These are phyloP conservation scores for Plasmodium blacklocki DNA, from an alignment of 169 alveolate species.

Conservation along the genomic window DNA sequence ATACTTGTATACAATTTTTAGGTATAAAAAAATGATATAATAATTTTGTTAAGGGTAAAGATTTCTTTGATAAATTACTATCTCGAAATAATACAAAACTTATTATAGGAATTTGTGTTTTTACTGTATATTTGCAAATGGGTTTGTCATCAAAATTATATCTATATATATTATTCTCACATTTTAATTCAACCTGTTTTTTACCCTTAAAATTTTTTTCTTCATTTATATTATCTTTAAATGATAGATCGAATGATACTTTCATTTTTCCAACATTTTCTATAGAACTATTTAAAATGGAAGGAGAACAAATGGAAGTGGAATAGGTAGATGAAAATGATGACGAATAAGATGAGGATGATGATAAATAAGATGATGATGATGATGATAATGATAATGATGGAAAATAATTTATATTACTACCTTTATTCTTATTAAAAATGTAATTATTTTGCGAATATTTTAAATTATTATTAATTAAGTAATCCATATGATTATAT, in stretches of 20 bases:
- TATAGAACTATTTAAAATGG: neutral
- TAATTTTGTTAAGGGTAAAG: conserved; percentile 48
- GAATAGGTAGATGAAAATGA: neutral
- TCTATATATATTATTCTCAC: neutral
- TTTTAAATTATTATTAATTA: too few relatives aligned
- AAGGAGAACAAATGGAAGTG: neutral
- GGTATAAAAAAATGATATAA: conserved; percentile 60
- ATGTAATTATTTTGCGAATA: too few relatives aligned
- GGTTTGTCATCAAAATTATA: too few relatives aligned
- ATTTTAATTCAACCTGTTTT: neutral
- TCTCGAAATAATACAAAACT: conserved; percentile 60
- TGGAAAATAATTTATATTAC: neutral
- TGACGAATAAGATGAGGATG: neutral
- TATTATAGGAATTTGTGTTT: conserved; percentile 63
- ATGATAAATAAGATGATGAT: neutral
- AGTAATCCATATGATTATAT: too few relatives aligned
- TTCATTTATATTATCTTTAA: neutral
- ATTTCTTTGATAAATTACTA: conserved; percentile 46
- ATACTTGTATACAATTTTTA: conserved; percentile 39
- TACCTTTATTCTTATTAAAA: neutral
- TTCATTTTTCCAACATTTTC: neutral
- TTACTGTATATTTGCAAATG: neutral
- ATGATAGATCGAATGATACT: neutral
- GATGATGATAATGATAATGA: neutral
- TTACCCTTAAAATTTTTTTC: neutral